phyloP scores from a whole-genome alignment of 2,329 filamentous ascomycete genomes.

The Coleophoma crateriformis region DNA sequence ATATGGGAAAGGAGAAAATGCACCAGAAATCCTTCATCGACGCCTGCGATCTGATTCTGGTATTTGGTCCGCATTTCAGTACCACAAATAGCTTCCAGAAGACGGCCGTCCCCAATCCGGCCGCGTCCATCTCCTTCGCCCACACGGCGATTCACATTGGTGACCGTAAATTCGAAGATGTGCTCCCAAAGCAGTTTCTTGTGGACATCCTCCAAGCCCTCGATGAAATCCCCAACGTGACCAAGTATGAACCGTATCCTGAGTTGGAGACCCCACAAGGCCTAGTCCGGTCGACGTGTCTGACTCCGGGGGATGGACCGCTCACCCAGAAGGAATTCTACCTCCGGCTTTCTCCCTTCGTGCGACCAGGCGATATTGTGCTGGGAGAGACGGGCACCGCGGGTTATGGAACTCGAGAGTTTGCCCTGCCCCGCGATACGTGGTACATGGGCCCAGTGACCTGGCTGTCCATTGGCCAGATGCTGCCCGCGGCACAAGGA shows the following conservation, averaged over 20 bases:
- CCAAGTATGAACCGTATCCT: conserved; percentile 18
- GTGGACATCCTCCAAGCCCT: too few species aligned
- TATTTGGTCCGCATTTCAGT: background rate
- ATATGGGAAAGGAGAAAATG: conserved; percentile 34
- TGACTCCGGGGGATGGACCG: conserved; percentile 21
- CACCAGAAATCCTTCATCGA: background rate
- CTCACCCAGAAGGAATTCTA: conserved; percentile 45
- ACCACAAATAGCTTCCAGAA: conserved; percentile 12
- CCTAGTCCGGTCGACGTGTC: conserved; percentile 8
- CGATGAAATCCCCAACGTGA: conserved; percentile 11
- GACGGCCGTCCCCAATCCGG: too few species aligned
- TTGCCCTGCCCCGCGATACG: conserved; percentile 42
- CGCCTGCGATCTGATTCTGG: too few species aligned
- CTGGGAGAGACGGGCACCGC: conserved; percentile 54
- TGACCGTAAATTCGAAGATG: too few species aligned
- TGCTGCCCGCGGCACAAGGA: conserved; percentile 50
- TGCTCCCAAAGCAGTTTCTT: too few species aligned
- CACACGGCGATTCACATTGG: too few species aligned
- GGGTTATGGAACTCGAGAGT: conserved; percentile 45
- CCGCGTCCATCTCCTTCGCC: too few species aligned
- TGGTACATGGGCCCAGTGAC: conserved; percentile 45
- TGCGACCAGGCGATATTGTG: conserved; percentile 47
- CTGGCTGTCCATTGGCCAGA: conserved; percentile 57
- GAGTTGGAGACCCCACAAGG: background rate
- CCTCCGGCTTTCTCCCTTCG: conserved; percentile 37